Conservation (phyloP, 768 basidiomycete genomes). For the Hericium alpestre region DNA sequence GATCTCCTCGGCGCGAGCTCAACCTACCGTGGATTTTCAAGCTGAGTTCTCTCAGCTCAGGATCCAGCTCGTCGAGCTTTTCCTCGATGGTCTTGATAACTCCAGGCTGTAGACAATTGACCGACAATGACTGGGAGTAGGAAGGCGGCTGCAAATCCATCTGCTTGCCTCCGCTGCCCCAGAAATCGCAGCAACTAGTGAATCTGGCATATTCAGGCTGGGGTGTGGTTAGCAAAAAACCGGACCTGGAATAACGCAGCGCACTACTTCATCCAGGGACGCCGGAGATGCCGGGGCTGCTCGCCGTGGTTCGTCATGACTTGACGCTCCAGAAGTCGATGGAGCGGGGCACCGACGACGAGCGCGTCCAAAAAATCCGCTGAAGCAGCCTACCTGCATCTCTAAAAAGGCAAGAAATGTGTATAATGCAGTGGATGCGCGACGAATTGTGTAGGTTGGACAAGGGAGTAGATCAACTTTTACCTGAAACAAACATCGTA, state of each 20-base stretch:
- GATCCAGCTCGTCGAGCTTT: constrained; percentile 39
- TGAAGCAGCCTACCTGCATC: constrained; percentile 6
- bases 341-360: not conserved
- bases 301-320: not conserved
- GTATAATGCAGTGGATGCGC: too few species aligned
- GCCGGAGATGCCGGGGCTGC: not conserved
- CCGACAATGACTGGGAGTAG: constrained; percentile 10
- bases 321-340: not conserved
- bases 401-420: too few species aligned
- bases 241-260: not conserved
- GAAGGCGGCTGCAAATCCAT: constrained; percentile 14
- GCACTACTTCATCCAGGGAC: not conserved
- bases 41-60: constrained; percentile 52
- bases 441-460: too few species aligned
- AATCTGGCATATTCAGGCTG: constrained; percentile 11
- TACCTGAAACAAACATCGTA: too few species aligned
- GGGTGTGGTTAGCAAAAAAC: not conserved
- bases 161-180: constrained; percentile 1
- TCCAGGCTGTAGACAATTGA: constrained; percentile 18
- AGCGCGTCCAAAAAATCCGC: constrained; percentile 7
- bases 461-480: too few species aligned
- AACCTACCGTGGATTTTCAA: constrained; percentile 59
- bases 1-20: not conserved
- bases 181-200: constrained; percentile 11
- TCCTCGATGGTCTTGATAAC: constrained; percentile 44